A percentile compares a stretch with the other conserved stretches of the same genome.
phyloP scores from a whole-genome alignment of 345 rosid genomes.

The Citrus sp. region DNA sequence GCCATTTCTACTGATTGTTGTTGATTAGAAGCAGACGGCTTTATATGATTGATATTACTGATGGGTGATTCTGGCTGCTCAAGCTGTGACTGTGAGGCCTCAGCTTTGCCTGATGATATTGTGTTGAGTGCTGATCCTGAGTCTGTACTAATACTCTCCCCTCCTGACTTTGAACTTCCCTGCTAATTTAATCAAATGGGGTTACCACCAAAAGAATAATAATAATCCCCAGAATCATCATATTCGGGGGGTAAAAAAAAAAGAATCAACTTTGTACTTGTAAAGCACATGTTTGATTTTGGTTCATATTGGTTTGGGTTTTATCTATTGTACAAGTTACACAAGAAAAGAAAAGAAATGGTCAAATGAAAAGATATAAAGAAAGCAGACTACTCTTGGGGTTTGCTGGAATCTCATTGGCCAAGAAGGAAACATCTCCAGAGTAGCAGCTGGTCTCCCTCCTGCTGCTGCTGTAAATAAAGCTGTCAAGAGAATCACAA shows the following conservation, averaged over 20 bases:
- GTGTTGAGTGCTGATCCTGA: constrained; percentile 85
- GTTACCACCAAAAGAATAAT: background rate
- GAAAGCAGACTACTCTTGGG: constrained; percentile 57
- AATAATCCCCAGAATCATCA: constrained; percentile 4
- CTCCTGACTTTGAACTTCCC: constrained; percentile 89
- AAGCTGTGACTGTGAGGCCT: constrained; percentile 32
- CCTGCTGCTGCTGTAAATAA: constrained; percentile 47
- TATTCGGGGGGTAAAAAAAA: background rate
- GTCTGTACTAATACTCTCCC: constrained; percentile 52
- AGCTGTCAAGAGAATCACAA: constrained; percentile 65
- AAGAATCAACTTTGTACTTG: background rate
- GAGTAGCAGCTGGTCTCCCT: constrained; percentile 90
- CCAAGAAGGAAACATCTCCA: constrained; percentile 99
- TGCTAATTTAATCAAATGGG: constrained; percentile 20
- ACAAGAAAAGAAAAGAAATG: constrained; percentile 27
- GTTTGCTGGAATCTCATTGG: constrained; percentile 97
- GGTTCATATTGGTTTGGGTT: background rate
- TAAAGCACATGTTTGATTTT: background rate
- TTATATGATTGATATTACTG: constrained; percentile 18
- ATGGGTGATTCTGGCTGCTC: constrained; percentile 82
- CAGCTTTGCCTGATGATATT: constrained; percentile 70
- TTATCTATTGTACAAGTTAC: background rate
- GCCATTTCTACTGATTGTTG: constrained; percentile 30
- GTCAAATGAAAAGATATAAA: constrained; percentile 46
- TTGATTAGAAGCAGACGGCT: background rate